Conservation (phyloP, 139 green algal species). For the Raphidocelis subcapitata region DNA sequence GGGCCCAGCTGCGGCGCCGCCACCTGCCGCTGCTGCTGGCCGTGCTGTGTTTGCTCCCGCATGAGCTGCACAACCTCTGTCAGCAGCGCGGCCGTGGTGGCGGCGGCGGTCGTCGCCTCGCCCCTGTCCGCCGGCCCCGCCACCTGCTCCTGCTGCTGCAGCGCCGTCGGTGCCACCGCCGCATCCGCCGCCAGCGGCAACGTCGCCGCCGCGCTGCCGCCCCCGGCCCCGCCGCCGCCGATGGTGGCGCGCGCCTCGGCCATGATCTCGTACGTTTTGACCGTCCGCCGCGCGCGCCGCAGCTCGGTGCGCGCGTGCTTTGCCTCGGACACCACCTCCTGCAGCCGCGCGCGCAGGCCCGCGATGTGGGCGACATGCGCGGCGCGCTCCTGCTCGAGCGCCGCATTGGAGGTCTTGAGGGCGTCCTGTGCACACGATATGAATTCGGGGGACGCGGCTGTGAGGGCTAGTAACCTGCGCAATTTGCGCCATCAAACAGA, state of each 20-base stretch:
- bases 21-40: constrained; percentile 4
- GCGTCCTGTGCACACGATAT: not conserved
- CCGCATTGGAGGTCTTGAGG: not conserved
- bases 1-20: constrained; percentile 4
- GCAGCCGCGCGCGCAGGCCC: constrained; percentile 33
- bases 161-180: not conserved
- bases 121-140: not conserved
- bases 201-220: not conserved
- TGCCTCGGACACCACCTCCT: constrained; percentile 43
- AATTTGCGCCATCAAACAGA: not conserved
- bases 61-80: not conserved
- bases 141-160: not conserved
- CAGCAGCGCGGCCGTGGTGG: no score
- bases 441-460: not conserved
- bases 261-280: constrained; percentile 57
- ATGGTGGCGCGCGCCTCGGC: not conserved
- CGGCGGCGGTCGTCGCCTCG: no score
- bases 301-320: constrained; percentile 45
- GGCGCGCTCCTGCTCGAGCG: not conserved
- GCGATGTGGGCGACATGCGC: constrained; percentile 5
- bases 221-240: no score
- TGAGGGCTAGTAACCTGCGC: not conserved
- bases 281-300: constrained; percentile 38
- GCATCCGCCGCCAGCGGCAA: not conserved
- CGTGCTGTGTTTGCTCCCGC: not conserved